Percentiles rank a stretch among this genome's conserved stretches.
These are phyloP conservation scores for Rutstroemia sp. DNA, from an alignment of 2,329 filamentous ascomycete genomes.

Conservation along the genomic window DNA sequence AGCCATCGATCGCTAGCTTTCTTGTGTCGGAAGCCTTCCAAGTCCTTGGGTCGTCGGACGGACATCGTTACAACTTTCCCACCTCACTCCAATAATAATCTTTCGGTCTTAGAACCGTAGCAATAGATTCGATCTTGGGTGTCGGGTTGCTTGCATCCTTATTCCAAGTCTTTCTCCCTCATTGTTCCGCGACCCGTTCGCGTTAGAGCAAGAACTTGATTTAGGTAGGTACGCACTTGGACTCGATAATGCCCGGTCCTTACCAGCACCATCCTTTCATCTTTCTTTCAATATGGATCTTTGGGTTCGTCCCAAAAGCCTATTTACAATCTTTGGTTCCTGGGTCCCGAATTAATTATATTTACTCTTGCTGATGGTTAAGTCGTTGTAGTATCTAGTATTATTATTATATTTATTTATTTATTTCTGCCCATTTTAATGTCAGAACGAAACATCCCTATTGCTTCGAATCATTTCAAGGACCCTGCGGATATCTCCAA, in stretches of 20 bases:
- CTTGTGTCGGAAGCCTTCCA: no score
- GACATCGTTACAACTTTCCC: no score
- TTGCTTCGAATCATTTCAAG: slow-evolving; percentile 7
- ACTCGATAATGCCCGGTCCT: slow-evolving; percentile 12
- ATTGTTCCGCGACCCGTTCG: neutral
- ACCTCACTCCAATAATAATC: no score
- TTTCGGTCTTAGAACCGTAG: no score
- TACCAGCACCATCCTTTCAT: neutral
- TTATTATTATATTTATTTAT: neutral
- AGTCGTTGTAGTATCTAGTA: neutral
- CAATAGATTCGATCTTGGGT: no score
- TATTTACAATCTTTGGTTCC: neutral
- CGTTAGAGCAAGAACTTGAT: neutral
- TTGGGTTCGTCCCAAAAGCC: slow-evolving; percentile 6
- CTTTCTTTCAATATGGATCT: slow-evolving; percentile 10
- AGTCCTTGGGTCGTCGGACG: no score
- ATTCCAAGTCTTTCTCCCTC: neutral
- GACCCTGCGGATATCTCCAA: slow-evolving; percentile 3
- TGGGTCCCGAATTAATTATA: neutral
- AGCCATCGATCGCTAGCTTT: no score
- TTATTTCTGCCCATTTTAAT: neutral
- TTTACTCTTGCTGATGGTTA: no score
- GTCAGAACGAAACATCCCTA: slow-evolving; percentile 9
- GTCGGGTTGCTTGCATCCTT: no score
- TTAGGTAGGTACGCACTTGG: slow-evolving; percentile 7